A percentile compares a stretch with the other conserved stretches of the same genome.
Conservation (phyloP, 257 asterid genomes). For the Gardenia jasminoides region DNA sequence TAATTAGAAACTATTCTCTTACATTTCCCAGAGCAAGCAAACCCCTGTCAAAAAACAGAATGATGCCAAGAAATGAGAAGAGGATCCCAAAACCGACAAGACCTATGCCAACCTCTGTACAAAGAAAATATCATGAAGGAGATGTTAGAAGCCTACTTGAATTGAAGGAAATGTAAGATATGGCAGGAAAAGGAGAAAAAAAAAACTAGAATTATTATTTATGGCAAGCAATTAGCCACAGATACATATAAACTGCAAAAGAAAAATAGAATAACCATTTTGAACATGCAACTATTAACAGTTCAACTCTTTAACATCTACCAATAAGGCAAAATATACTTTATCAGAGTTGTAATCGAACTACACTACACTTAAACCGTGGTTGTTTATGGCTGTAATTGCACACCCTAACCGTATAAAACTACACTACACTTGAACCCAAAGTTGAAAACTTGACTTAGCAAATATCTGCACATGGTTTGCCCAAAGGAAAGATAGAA, state of each 20-base stretch:
- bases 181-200: neutral
- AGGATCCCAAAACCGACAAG: slow-evolving; percentile 74
- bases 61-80: slow-evolving; percentile 68
- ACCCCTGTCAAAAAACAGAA: slow-evolving; percentile 82
- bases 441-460: neutral
- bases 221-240: too few relatives aligned
- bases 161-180: neutral
- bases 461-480: neutral
- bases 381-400: neutral
- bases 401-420: neutral
- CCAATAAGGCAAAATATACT: neutral
- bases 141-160: slow-evolving; percentile 13
- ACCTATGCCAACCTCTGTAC: slow-evolving; percentile 81
- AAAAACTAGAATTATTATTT: too few relatives aligned
- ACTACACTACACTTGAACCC: neutral
- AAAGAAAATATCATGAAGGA: slow-evolving; percentile 16
- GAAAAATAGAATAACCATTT: too few relatives aligned
- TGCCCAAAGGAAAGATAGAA: neutral
- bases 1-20: slow-evolving; percentile 31
- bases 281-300: neutral
- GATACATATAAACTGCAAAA: too few relatives aligned
- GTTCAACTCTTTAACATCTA: neutral
- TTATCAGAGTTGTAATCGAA: neutral
- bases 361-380: too few relatives aligned
- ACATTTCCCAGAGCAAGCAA: slow-evolving; percentile 90